Base-by-base conservation (phyloP, 2,329 filamentous ascomycete species). In the Zasmidium citrigriseum region DNA sequence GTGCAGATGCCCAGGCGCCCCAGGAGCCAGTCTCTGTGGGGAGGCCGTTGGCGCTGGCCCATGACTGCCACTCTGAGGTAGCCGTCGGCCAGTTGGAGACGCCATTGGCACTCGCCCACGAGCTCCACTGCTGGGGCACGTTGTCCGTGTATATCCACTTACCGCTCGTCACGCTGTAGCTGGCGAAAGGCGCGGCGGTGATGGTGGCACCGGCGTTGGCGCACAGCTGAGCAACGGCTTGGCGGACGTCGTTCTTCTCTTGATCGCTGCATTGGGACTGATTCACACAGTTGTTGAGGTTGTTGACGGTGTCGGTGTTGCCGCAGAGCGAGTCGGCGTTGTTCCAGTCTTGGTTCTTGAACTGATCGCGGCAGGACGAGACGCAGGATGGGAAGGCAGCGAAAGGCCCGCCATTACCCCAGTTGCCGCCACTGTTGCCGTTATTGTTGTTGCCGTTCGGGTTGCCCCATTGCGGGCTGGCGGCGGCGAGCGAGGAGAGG, bases 1-100 rank as follows among this genome's bases (percentile, higher is more conserved):
- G 67, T 5, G 66, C 61, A 22, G 67, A 68, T 34, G 70, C 68
- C 61, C 68, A 65, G n/a, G 63, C 64, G 22, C 58, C 55, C 68
- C 68, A 72, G 24, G 64, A 61, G 16, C 59, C 60, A 34, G 68
- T 65, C 10, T 61, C 67, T 20, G 68, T 67, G 22, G 68, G 68
- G n/a, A 64, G 46, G 23, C 58, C 57, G 25, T 66, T 63, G 16
- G 57, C 60, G 34, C 55, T 58, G 21, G 64, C 64, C 64, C 64
- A 66, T 52, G 56, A 61, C 14, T 56, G 53, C 64, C 64, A 67
- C 49, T 62, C 57, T 21, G 64, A 63, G 2, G 55, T 59, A 34
- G 64, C 60, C 45, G 62, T 66, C 11, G 64, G 62, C 48, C 57
- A 64, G 16, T 55, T 60, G 5, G 58, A 58, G 23, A 64, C 51